Conservation (phyloP, 768 basidiomycete species). For the Pleurotus salmoneostramineus region DNA sequence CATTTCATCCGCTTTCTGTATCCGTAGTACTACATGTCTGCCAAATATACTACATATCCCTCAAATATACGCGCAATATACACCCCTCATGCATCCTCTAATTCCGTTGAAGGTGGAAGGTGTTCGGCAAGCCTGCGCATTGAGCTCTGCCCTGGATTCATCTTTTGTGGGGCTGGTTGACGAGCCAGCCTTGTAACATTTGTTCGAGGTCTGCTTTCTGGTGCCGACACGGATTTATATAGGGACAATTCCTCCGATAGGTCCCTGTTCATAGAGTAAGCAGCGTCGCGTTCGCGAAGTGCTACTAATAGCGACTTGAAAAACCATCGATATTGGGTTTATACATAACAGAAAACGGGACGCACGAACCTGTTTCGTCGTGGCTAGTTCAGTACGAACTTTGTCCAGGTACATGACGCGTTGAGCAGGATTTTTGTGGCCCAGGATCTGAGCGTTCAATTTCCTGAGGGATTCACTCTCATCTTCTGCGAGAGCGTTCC, state of each 20-base stretch:
- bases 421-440: conserved; percentile 82
- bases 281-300: conserved; percentile 44
- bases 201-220: conserved; percentile 50
- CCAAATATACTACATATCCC: too few relatives aligned
- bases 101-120: too few relatives aligned
- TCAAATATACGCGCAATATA: too few relatives aligned
- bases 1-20: too few relatives aligned
- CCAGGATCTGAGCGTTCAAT: conserved; percentile 83
- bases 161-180: conserved; percentile 21
- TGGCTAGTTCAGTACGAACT: conserved; percentile 74
- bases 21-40: too few relatives aligned
- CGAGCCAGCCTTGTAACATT: conserved; percentile 48
- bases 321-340: background rate
- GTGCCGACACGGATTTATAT: conserved; percentile 55
- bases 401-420: conserved; percentile 85
- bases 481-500: conserved; percentile 76
- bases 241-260: conserved; percentile 51
- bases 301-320: conserved; percentile 45
- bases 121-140: too few relatives aligned
- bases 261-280: conserved; percentile 37
- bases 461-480: conserved; percentile 72
- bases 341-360: background rate
- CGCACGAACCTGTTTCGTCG: conserved; percentile 69
- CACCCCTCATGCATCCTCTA: too few relatives aligned
- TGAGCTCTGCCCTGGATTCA: too few relatives aligned